Evolutionary conservation across 139 green algal genomes (phyloP).

Genomic region (Trebouxia sp.): DNA sequence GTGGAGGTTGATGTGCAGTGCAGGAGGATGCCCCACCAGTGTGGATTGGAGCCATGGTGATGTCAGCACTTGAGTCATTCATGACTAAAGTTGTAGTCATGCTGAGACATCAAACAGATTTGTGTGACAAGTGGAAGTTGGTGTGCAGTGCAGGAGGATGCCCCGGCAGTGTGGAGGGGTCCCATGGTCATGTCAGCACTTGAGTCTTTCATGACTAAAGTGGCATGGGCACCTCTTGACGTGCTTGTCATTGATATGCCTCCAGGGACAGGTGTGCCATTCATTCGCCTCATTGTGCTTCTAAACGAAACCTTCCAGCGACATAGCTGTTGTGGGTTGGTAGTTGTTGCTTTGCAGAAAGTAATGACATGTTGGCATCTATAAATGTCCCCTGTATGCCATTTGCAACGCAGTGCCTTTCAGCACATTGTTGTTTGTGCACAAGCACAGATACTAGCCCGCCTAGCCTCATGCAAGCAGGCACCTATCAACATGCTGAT

Average conservation of each 20-base stretch:
- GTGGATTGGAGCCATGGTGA: conserved; percentile 91
- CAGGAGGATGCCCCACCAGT: conserved; percentile 71
- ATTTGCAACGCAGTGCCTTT: too few species aligned
- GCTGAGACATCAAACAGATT: too few species aligned
- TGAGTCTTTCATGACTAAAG: conserved; percentile 79
- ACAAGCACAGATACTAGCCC: too few species aligned
- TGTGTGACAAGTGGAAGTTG: neutral
- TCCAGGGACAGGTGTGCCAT: conserved; percentile 72
- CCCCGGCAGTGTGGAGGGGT: conserved; percentile 83
- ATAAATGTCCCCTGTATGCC: too few species aligned
- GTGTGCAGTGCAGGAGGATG: conserved; percentile 48
- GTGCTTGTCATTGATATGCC: conserved; percentile 95
- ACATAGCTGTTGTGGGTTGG: neutral
- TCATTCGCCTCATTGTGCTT: too few species aligned
- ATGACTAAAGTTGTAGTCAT: conserved; percentile 67
- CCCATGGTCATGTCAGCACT: conserved; percentile 92
- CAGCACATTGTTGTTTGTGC: too few species aligned
- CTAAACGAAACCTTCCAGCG: too few species aligned
- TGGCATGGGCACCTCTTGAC: conserved; percentile 81
- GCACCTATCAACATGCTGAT: too few species aligned
- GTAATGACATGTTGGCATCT: too few species aligned
- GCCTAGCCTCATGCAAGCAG: too few species aligned
- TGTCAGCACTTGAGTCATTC: conserved; percentile 85
- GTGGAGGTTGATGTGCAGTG: neutral
- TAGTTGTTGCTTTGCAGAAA: too few species aligned